Percentiles rank a stretch among this genome's conserved stretches.
Conservation (phyloP, 768 basidiomycete species). For the Kwoniella bestiolae region DNA sequence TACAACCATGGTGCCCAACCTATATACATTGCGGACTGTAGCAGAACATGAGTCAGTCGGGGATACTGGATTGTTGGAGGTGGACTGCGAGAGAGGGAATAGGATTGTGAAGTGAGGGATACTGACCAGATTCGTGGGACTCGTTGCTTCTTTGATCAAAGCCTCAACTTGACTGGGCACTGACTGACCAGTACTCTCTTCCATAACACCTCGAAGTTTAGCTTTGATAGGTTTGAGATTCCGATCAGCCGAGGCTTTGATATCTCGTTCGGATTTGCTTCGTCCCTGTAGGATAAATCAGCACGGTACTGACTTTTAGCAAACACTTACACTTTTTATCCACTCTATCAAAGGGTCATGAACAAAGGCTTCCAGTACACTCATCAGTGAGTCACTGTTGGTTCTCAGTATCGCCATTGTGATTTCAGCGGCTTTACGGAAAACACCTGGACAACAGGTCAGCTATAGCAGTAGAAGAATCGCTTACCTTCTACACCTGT, state of each 20-base stretch:
- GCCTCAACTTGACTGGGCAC: slow-evolving; percentile 88
- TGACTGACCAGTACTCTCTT: slow-evolving; percentile 60
- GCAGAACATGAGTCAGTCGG: background rate
- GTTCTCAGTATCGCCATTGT: slow-evolving; percentile 82
- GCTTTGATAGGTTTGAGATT: slow-evolving; percentile 80
- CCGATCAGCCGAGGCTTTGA: slow-evolving; percentile 71
- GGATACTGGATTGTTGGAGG: background rate
- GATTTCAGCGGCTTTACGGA: slow-evolving; percentile 87
- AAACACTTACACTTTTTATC: slow-evolving; percentile 64
- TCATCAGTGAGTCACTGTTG: slow-evolving; percentile 92
- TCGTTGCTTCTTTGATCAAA: slow-evolving; percentile 86
- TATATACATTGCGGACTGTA: slow-evolving; percentile 83
- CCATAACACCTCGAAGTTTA: slow-evolving; percentile 65
- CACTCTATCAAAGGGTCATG: slow-evolving; percentile 97
- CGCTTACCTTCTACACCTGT: slow-evolving; percentile 82
- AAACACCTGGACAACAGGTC: slow-evolving; percentile 66
- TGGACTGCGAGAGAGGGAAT: background rate
- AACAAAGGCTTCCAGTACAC: slow-evolving; percentile 92
- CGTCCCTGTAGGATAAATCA: slow-evolving; percentile 24
- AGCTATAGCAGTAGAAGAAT: background rate
- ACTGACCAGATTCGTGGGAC: slow-evolving; percentile 70
- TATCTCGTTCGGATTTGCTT: slow-evolving; percentile 58
- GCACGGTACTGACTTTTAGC: background rate
- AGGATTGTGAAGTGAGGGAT: background rate
- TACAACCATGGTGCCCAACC: slow-evolving; percentile 85